Evolutionary conservation across 805 yeast genomes (phyloP).

Genomic region (Candida succiphila): DNA sequence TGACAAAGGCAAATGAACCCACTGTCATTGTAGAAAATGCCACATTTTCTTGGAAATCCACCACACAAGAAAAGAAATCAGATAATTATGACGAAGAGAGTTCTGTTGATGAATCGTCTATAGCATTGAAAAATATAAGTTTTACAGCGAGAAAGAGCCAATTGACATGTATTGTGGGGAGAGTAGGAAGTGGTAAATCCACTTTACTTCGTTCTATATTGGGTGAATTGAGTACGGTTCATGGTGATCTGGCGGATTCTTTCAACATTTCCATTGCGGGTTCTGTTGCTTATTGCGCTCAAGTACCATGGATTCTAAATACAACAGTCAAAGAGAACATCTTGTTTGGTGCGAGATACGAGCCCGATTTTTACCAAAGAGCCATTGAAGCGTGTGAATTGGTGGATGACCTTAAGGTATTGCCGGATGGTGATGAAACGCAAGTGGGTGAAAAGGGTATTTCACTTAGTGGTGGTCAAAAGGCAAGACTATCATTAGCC

Average conservation of each 20-base stretch:
- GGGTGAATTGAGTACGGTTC: conserved; percentile 40
- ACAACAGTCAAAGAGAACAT: conserved; percentile 89
- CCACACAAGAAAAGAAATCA: conserved; percentile 8
- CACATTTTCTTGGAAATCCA: conserved; percentile 40
- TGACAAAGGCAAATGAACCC: conserved; percentile 15
- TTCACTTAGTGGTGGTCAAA: conserved; percentile 94
- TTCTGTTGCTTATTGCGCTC: conserved; percentile 51
- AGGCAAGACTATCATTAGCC: conserved; percentile 89
- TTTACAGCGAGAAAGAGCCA: conserved; percentile 43
- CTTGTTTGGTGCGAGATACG: conserved; percentile 79
- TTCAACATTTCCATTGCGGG: conserved; percentile 25
- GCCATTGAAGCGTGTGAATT: conserved; percentile 88
- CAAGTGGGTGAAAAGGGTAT: conserved; percentile 97
- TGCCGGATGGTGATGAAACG: conserved; percentile 87
- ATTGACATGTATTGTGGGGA: conserved; percentile 52
- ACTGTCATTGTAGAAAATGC: conserved; percentile 37
- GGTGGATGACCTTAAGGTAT: conserved; percentile 59
- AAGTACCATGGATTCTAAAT: conserved; percentile 93
- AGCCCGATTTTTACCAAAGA: conserved; percentile 67
- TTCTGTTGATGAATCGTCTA: conserved; percentile 19
- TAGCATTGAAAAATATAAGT: conserved; percentile 38
- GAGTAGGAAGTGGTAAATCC: conserved; percentile 62
- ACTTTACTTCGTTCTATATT: conserved; percentile 43
- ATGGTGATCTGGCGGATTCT: conserved; percentile 16
- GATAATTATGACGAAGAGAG: conserved; percentile 32